A percentile compares a stretch with the other conserved stretches of the same genome.
phyloP scores from a whole-genome alignment of 495 filamentous ascomycete genomes.

The Penicillium steckii region DNA sequence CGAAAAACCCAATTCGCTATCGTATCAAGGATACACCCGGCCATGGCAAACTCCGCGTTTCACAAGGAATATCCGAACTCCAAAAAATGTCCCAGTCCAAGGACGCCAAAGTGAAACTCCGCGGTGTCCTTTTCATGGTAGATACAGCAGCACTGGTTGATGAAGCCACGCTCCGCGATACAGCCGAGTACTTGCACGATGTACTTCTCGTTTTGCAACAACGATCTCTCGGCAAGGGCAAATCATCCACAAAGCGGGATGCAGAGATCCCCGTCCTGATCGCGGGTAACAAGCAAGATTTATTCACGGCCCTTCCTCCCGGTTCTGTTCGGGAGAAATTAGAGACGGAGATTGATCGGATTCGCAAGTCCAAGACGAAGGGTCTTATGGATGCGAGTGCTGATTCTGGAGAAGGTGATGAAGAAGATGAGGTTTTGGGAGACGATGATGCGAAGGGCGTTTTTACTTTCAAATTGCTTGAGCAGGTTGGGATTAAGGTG shows the following conservation, averaged over 20 bases:
- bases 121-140: conserved; percentile 82
- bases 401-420: conserved; percentile 65
- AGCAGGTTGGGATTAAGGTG: conserved; percentile 72
- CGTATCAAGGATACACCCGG: conserved; percentile 86
- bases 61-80: conserved; percentile 41
- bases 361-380: conserved; percentile 74
- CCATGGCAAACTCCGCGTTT: conserved; percentile 84
- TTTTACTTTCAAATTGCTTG: conserved; percentile 79
- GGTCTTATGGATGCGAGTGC: conserved; percentile 68
- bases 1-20: conserved; percentile 74
- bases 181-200: conserved; percentile 83
- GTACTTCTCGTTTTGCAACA: conserved; percentile 78
- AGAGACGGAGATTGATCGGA: conserved; percentile 78
- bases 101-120: conserved; percentile 54
- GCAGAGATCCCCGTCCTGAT: conserved; percentile 71
- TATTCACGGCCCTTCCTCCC: conserved; percentile 89
- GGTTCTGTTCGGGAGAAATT: conserved; percentile 70
- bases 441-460: conserved; percentile 65
- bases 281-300: conserved; percentile 90
- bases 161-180: conserved; percentile 53
- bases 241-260: conserved; percentile 54
- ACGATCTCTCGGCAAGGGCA: conserved; percentile 53
- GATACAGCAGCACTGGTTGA: conserved; percentile 76
- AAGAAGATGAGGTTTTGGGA: conserved; percentile 79
- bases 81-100: conserved; percentile 42